phyloP scores from a whole-genome alignment of 305 asterid genomes.

The Rubia occidens region DNA sequence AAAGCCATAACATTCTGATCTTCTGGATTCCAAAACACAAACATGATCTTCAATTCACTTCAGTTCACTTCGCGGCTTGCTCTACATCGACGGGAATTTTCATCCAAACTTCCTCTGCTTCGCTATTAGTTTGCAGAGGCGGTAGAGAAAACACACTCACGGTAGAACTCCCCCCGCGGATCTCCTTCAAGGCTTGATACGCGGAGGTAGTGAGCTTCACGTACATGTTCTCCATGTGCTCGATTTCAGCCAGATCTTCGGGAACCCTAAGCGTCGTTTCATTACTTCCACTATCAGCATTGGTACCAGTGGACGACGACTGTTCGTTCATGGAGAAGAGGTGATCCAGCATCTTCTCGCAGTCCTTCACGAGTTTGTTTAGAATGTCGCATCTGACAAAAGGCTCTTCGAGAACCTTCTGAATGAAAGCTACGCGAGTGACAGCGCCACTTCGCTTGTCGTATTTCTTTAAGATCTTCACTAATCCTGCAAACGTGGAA shows the following conservation, averaged over 20 bases:
- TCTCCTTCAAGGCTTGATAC: conserved; percentile 46
- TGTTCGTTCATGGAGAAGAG: conserved; percentile 41
- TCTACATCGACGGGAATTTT: conserved; percentile 25
- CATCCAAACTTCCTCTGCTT: conserved; percentile 36
- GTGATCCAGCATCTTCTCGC: conserved; percentile 48
- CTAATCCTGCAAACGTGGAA: conserved; percentile 26
- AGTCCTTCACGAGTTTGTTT: conserved; percentile 55
- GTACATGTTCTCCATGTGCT: conserved; percentile 55
- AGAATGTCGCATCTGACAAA: conserved; percentile 56
- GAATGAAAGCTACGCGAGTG: conserved; percentile 57
- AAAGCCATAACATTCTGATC: background rate
- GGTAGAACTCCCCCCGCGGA: conserved; percentile 66
- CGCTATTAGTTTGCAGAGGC: conserved; percentile 37
- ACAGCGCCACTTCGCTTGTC: conserved; percentile 69
- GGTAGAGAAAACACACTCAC: conserved; percentile 60
- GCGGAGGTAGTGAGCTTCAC: conserved; percentile 56
- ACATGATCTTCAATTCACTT: background rate
- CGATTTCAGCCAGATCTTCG: conserved; percentile 47
- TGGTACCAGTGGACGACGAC: conserved; percentile 22
- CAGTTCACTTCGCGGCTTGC: conserved; percentile 25
- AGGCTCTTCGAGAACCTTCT: conserved; percentile 57
- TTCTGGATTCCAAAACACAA: background rate
- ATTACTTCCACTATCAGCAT: conserved; percentile 14
- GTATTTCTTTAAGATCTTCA: conserved; percentile 70
- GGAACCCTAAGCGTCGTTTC: conserved; percentile 34